Evolutionary conservation across 2,329 filamentous ascomycete species (phyloP), one percentile per base, ranked within the genome.

Genomic region (Monilinia vaccinii-corymbosi): DNA sequence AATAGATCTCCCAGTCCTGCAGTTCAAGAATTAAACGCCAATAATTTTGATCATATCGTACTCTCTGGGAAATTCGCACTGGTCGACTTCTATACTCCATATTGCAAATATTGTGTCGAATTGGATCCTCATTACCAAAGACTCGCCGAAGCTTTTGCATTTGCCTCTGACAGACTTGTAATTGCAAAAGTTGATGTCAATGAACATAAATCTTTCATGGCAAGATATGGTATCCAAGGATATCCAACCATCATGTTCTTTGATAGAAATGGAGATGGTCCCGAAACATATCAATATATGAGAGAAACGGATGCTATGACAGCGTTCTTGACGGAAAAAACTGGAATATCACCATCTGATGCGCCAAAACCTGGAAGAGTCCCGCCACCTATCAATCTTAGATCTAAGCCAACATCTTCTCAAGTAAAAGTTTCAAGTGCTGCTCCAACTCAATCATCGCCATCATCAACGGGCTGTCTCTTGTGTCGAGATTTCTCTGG

Each of bases 221-320:
- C 82, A 70, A 83, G 85, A 58, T 87, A 93, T 71, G 88, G 85
- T 11, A 58, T 58, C 8, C 32, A 50, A 58, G 62, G 83, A 32
- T 99, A 94, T 80, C 94, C 94, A 34, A 97, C 93, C 62, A 94
- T 99, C 78, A 93, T 96, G 78, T 97, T 87, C 82, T 97, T 97
- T 82, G 65, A 70, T 60, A 66, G 68, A 11, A 61, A 44, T 5
- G 63, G 51, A 45, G 60, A 64, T 21, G 63, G 50, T 13, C 66
- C 64, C 2, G 63, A 68, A 38, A 64, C 61, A 28, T 70, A 68
- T 55, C 62, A 46, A 34, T 62, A 55, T 8, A 61, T 49, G 14
- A 56, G 63, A 34, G 60, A 68, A 25, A 52, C 66, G 10, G 62
- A 66, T 5, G 47, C 52, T 21, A 44, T 71, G 58, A 66, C 59